A percentile compares a stretch with the other conserved stretches of the same genome.
These are phyloP conservation scores for Plasmodium fragile DNA, from an alignment of 169 alveolate genomes.

Conservation along the genomic window DNA sequence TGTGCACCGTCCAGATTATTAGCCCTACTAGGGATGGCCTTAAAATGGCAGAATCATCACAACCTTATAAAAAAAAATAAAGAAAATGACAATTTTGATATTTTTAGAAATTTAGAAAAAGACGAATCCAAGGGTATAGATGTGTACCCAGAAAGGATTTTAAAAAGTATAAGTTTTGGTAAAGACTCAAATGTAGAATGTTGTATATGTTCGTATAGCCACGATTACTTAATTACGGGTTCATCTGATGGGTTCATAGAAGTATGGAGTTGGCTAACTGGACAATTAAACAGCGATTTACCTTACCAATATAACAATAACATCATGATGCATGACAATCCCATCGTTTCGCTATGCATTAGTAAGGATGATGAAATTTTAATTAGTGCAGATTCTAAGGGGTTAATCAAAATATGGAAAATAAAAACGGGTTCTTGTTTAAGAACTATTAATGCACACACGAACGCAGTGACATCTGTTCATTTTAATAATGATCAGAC, in stretches of 20 bases:
- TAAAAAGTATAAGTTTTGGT: constrained; percentile 84
- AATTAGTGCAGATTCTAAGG: constrained; percentile 90
- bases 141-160: constrained; percentile 78
- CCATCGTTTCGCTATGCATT: constrained; percentile 88
- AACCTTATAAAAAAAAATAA: constrained; percentile 78
- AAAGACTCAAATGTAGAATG: constrained; percentile 90
- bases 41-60: constrained; percentile 86
- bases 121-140: constrained; percentile 73
- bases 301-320: constrained; percentile 86
- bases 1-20: constrained; percentile 85
- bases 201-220: constrained; percentile 88
- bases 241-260: constrained; percentile 92
- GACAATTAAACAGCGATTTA: constrained; percentile 85
- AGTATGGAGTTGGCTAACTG: constrained; percentile 90
- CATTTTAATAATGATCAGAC: constrained; percentile 87
- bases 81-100: constrained; percentile 80
- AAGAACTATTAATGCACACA: constrained; percentile 80
- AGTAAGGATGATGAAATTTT: constrained; percentile 90
- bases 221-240: constrained; percentile 89
- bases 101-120: constrained; percentile 81
- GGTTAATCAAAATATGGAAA: constrained; percentile 81
- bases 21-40: constrained; percentile 87
- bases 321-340: constrained; percentile 88
- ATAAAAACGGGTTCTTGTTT: constrained; percentile 77
- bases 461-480: constrained; percentile 84